A percentile compares a stretch with the other conserved stretches of the same genome.
phyloP scores from a whole-genome alignment of 768 basidiomycete species.

The Suillus brevipes region DNA sequence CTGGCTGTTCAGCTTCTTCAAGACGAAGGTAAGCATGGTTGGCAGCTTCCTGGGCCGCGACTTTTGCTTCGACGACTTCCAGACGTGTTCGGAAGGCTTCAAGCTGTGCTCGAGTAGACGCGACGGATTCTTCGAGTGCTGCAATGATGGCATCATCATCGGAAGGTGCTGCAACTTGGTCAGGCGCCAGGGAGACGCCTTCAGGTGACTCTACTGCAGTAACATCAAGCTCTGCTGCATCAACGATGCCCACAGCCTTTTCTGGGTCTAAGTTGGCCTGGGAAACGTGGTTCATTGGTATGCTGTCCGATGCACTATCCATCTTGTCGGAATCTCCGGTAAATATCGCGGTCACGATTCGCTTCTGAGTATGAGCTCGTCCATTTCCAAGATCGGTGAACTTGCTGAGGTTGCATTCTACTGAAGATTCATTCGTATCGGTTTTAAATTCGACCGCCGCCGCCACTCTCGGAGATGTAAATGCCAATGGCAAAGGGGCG shows the following conservation, averaged over 20 bases:
- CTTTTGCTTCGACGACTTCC: slow-evolving; percentile 28
- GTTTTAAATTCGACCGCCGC: not conserved
- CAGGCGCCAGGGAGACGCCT: too few species aligned
- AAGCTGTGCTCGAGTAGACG: slow-evolving; percentile 24
- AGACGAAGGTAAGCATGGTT: not conserved
- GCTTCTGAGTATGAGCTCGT: slow-evolving; percentile 10
- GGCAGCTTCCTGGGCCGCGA: slow-evolving; percentile 17
- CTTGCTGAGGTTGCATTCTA: not conserved
- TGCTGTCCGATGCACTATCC: not conserved
- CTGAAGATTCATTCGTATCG: not conserved
- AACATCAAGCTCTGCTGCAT: not conserved
- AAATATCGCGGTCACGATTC: slow-evolving; percentile 33
- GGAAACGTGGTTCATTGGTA: not conserved
- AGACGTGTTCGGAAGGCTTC: slow-evolving; percentile 28
- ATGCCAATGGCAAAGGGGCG: not conserved
- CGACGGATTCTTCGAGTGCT: slow-evolving; percentile 26
- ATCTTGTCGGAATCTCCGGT: slow-evolving; percentile 15
- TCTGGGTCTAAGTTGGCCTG: not conserved
- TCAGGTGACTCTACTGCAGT: not conserved
- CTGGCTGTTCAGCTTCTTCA: not conserved
- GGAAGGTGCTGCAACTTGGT: not conserved
- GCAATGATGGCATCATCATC: slow-evolving; percentile 13
- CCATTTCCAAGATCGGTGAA: slow-evolving; percentile 9
- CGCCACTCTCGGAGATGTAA: not conserved
- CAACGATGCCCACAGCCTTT: not conserved